Evolutionary conservation across 1,139 yeast genomes (phyloP).

Genomic region (Candida tropicalis): DNA sequence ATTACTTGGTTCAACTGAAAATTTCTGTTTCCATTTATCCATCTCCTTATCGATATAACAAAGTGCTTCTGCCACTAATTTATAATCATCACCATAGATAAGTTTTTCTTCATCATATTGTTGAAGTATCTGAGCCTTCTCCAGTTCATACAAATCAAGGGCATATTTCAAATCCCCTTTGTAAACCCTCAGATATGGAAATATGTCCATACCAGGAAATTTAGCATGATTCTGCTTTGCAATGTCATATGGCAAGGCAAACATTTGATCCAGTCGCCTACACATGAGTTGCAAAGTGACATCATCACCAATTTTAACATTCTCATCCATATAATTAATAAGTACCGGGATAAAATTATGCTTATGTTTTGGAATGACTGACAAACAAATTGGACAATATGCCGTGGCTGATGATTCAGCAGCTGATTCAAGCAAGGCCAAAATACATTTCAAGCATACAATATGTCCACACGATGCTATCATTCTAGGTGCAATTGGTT

Average conservation of each 20-base stretch:
- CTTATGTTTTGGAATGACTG: conserved; percentile 53
- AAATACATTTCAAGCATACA: conserved; percentile 79
- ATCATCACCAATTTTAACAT: conserved; percentile 58
- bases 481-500: conserved; percentile 93
- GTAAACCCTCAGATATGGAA: conserved; percentile 55
- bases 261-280: conserved; percentile 59
- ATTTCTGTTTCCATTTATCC: conserved; percentile 30
- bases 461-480: conserved; percentile 88
- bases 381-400: conserved; percentile 87
- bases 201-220: conserved; percentile 24
- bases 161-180: conserved; percentile 62
- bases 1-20: not conserved
- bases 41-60: conserved; percentile 53
- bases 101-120: conserved; percentile 59
- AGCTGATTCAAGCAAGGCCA: conserved; percentile 69
- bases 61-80: conserved; percentile 59
- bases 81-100: conserved; percentile 58
- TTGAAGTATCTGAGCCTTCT: conserved; percentile 48
- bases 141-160: conserved; percentile 55
- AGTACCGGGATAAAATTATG: conserved; percentile 71
- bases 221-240: conserved; percentile 27
- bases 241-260: conserved; percentile 62
- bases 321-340: conserved; percentile 54
- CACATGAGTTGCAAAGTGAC: conserved; percentile 71
- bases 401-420: conserved; percentile 43